Percentiles rank a stretch among this genome's conserved stretches.
phyloP scores from a whole-genome alignment of 2,329 filamentous ascomycete species.

The Zopfia rhizophila region DNA sequence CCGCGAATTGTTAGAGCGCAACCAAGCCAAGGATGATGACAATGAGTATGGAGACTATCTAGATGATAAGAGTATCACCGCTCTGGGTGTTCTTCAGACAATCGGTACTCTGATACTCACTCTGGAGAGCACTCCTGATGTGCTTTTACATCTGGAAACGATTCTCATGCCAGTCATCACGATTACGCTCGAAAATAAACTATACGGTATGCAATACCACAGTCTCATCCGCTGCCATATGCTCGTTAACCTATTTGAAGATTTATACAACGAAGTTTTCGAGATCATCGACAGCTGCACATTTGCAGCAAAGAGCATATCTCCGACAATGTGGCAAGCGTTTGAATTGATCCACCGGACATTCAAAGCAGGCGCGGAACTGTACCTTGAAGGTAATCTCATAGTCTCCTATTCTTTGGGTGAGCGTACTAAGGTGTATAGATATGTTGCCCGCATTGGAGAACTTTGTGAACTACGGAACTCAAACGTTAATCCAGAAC shows the following conservation, averaged over 20 bases:
- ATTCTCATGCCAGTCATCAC: slow-evolving; percentile 97
- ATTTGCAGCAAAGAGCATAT: slow-evolving; percentile 95
- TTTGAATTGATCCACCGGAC: slow-evolving; percentile 97
- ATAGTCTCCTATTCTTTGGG: not conserved
- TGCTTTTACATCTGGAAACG: slow-evolving; percentile 91
- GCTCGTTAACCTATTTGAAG: slow-evolving; percentile 54
- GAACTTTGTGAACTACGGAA: slow-evolving; percentile 96
- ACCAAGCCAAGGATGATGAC: slow-evolving; percentile 76
- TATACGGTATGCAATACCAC: slow-evolving; percentile 72
- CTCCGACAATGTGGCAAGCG: slow-evolving; percentile 96
- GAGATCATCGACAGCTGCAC: slow-evolving; percentile 99
- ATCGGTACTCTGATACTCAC: slow-evolving; percentile 98
- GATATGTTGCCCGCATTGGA: slow-evolving; percentile 98
- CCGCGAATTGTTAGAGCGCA: slow-evolving; percentile 88
- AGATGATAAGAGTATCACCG: slow-evolving; percentile 98
- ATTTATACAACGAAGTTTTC: slow-evolving; percentile 97
- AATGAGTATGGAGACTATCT: slow-evolving; percentile 88
- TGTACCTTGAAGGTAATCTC: slow-evolving; percentile 79
- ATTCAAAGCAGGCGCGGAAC: slow-evolving; percentile 95
- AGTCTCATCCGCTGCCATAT: not conserved
- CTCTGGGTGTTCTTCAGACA: slow-evolving; percentile 93
- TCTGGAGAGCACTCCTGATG: slow-evolving; percentile 95
- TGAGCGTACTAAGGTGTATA: slow-evolving; percentile 32
- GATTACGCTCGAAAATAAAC: slow-evolving; percentile 95
- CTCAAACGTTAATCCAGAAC: slow-evolving; percentile 81